These are phyloP conservation scores for Trichoderma orchidacearum DNA, from an alignment of 495 filamentous ascomycete species.

Conservation along the genomic window DNA sequence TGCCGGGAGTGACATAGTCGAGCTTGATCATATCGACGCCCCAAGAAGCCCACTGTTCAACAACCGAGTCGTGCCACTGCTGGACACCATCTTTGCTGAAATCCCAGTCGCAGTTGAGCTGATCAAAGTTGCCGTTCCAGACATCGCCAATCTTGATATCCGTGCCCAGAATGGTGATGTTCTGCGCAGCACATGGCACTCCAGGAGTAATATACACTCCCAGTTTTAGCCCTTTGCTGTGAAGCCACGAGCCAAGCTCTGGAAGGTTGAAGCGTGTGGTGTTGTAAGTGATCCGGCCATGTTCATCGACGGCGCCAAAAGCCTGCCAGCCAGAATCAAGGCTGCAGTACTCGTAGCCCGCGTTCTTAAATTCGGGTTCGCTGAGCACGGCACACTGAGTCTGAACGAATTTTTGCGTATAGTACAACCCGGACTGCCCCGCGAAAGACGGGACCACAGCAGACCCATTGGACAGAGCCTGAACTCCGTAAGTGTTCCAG, in stretches of 20 bases:
- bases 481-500: slow-evolving; percentile 2
- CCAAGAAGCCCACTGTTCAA: slow-evolving; percentile 12
- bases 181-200: slow-evolving; percentile 9
- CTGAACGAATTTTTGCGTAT: slow-evolving; percentile 9
- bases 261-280: slow-evolving; percentile 10
- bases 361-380: slow-evolving; percentile 5
- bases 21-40: slow-evolving; percentile 17
- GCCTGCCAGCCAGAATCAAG: slow-evolving; percentile 17
- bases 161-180: slow-evolving; percentile 14
- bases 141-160: slow-evolving; percentile 12
- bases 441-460: slow-evolving; percentile 4
- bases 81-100: slow-evolving; percentile 13
- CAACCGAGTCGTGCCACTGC: slow-evolving; percentile 17
- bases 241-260: slow-evolving; percentile 9
- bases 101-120: slow-evolving; percentile 13
- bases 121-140: slow-evolving; percentile 11
- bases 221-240: slow-evolving; percentile 11
- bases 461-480: slow-evolving; percentile 2
- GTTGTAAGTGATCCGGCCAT: slow-evolving; percentile 14
- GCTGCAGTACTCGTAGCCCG: slow-evolving; percentile 13
- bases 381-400: slow-evolving; percentile 10
- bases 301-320: slow-evolving; percentile 10
- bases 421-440: slow-evolving; percentile 6
- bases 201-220: slow-evolving; percentile 18
- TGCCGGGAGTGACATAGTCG: slow-evolving; percentile 16